Evolutionary conservation across 306 rosid genomes (phyloP).

Genomic region (Begonia peltatifolia): DNA sequence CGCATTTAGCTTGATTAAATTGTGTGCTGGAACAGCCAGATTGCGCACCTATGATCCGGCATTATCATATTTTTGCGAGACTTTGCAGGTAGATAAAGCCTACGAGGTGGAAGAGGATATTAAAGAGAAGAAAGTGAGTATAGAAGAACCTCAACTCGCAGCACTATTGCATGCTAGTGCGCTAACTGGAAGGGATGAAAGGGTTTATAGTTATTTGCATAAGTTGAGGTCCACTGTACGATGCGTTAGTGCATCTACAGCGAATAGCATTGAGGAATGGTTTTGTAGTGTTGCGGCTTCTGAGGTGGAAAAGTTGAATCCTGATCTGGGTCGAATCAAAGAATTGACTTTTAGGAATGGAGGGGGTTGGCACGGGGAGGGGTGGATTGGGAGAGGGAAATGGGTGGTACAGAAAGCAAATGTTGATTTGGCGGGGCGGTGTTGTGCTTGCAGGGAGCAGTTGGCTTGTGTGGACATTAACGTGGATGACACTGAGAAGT

Average conservation of each 20-base stretch:
- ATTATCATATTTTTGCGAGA: constrained; percentile 50
- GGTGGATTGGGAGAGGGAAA: constrained; percentile 78
- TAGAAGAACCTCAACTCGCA: constrained; percentile 59
- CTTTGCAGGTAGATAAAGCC: constrained; percentile 52
- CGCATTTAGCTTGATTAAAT: constrained; percentile 51
- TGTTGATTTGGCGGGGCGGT: constrained; percentile 29
- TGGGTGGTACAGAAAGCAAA: constrained; percentile 40
- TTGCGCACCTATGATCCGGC: constrained; percentile 63
- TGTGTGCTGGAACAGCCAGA: constrained; percentile 34
- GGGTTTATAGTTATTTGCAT: constrained; percentile 66
- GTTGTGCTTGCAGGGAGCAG: constrained; percentile 43
- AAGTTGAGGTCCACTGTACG: constrained; percentile 50
- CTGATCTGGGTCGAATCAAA: constrained; percentile 22
- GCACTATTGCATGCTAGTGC: constrained; percentile 56
- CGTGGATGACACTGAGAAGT: constrained; percentile 48
- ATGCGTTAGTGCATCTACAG: constrained; percentile 43
- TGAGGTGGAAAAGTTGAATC: constrained; percentile 28
- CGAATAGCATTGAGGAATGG: constrained; percentile 53
- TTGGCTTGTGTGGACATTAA: constrained; percentile 69
- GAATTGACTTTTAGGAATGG: constrained; percentile 46
- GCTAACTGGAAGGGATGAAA: constrained; percentile 31
- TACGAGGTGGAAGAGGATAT: constrained; percentile 64
- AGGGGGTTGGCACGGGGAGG: constrained; percentile 93
- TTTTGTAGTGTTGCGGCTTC: constrained; percentile 34
- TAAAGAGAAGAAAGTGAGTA: constrained; percentile 24